phyloP scores from a whole-genome alignment of 331 rosid genomes.

The Rhamnella rubrinervis region DNA sequence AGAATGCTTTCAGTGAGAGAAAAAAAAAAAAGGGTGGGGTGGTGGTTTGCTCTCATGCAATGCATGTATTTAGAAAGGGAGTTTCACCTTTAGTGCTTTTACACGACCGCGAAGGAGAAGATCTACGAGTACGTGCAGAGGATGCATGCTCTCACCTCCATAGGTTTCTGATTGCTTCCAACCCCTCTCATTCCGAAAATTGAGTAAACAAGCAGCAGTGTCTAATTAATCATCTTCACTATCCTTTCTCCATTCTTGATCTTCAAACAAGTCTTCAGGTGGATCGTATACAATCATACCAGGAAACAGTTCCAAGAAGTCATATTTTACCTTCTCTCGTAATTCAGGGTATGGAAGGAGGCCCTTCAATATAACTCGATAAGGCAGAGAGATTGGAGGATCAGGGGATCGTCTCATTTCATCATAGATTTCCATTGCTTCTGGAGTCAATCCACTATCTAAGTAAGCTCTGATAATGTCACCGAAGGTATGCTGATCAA shows the following conservation, averaged over 20 bases:
- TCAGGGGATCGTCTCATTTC: constrained; percentile 83
- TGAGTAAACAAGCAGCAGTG: neutral
- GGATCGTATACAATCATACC: constrained; percentile 81
- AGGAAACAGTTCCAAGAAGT: constrained; percentile 79
- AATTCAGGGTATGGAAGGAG: constrained; percentile 74
- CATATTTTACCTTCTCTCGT: constrained; percentile 73
- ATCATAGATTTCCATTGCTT: constrained; percentile 70
- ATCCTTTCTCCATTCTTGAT: constrained; percentile 33
- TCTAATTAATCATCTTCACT: constrained; percentile 32
- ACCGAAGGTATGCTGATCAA: constrained; percentile 94
- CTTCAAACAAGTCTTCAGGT: constrained; percentile 85
- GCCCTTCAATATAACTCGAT: constrained; percentile 79
- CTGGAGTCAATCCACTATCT: constrained; percentile 59
- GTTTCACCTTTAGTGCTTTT: no score
- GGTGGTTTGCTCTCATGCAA: neutral
- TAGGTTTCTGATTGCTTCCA: neutral
- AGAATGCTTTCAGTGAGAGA: neutral
- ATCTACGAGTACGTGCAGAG: no score
- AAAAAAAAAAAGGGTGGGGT: neutral
- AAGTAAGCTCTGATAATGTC: constrained; percentile 66
- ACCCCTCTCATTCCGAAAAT: neutral
- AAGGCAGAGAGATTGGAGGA: constrained; percentile 74
- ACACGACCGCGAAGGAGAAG: no score
- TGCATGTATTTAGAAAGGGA: no score
- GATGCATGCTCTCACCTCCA: neutral